Evolutionary conservation across 2,329 filamentous ascomycete species (phyloP).

Genomic region (Stachybotrys elegans): DNA sequence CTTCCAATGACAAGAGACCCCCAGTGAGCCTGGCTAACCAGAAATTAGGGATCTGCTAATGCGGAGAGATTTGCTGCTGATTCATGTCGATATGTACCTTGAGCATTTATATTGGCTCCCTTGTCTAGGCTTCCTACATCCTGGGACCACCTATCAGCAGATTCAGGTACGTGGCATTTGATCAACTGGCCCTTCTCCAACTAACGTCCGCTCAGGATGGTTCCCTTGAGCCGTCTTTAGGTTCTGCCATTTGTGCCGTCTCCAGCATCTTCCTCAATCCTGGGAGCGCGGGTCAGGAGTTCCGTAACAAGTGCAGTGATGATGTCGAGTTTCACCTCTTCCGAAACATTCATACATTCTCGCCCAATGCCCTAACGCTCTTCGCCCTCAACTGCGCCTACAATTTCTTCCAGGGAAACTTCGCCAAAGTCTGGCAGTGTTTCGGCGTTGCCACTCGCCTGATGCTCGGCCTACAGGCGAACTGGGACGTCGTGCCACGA

Average conservation of each 20-base stretch:
- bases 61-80: slow-evolving; percentile 27
- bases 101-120: slow-evolving; percentile 31
- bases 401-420: slow-evolving; percentile 29
- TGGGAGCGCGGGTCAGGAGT: slow-evolving; percentile 24
- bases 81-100: slow-evolving; percentile 34
- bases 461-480: slow-evolving; percentile 32
- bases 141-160: slow-evolving; percentile 25
- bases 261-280: slow-evolving; percentile 30
- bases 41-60: slow-evolving; percentile 24
- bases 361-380: slow-evolving; percentile 26
- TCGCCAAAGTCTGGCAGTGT: slow-evolving; percentile 35
- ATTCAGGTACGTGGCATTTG: slow-evolving; percentile 26
- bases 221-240: slow-evolving; percentile 12
- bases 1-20: background rate
- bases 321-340: slow-evolving; percentile 34
- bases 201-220: background rate
- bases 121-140: slow-evolving; percentile 33
- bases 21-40: slow-evolving; percentile 1
- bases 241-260: slow-evolving; percentile 33
- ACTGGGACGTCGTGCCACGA: slow-evolving; percentile 28
- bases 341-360: slow-evolving; percentile 32
- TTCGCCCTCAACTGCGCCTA: slow-evolving; percentile 30
- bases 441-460: slow-evolving; percentile 30
- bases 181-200: background rate
- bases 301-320: slow-evolving; percentile 31